Base-by-base conservation (phyloP, 495 filamentous ascomycete species). In the Cercophora samala region DNA sequence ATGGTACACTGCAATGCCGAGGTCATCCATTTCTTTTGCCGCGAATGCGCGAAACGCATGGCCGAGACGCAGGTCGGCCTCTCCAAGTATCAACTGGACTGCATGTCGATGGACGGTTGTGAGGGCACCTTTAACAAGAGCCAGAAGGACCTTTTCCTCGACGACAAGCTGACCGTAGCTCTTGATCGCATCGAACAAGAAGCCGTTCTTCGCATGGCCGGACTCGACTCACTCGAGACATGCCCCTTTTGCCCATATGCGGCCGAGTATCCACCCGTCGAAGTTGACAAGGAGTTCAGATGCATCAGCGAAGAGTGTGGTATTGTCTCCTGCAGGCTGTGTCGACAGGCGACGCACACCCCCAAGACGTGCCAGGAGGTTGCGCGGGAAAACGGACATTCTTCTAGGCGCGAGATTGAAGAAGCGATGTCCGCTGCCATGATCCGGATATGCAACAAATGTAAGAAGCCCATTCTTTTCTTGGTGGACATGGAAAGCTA, bases 241-340 rank as follows among this genome's bases (percentile, higher is more conserved):
- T 97, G 93, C 68, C 92, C 93, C 1, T 94, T 93, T 74, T 97
- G 93, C 75, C 86, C 89, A 25, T 96, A 86, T 77, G 91, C 90
- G 52, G 91, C 87, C 13, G 88, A 91, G 25, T 89, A 85, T 67
- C 78, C 78, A 2, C 88, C 93, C 0, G 75, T 87, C 11, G 86
- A 90, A n/a, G 79, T 84, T 13, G 85, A 95, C 77, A 87, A 82
- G 64, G 90, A 93, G 70, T 96, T 97, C 64, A 79, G 82, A 5
- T 97, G 93, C 74, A 75, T 83, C 18, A 89, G 87, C 62, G 82
- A 85, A 0, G 81, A 84, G 5, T 97, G 93, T 70, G 80, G 82
- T 66, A 80, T 78, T 64, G 78, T 88, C 62, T 92, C 87, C 72
- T 97, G 93, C 70, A 88, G 93, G 2, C 78, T 89, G 0, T 97